Evolutionary conservation across 2,329 filamentous ascomycete genomes (phyloP).

Genomic region (Penicillium sclerotiorum): DNA sequence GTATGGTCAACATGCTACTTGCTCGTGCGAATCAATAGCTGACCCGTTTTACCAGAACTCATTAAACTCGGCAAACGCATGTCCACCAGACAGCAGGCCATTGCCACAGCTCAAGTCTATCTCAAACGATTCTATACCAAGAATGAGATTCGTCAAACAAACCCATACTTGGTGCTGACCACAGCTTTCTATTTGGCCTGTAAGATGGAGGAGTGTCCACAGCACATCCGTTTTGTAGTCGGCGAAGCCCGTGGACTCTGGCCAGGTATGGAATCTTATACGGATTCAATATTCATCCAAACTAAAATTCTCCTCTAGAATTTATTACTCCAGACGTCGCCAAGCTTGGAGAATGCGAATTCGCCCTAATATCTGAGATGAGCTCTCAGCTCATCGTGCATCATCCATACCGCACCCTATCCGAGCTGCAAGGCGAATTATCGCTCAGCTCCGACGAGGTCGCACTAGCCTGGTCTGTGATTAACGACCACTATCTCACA

Average conservation of each 20-base stretch:
- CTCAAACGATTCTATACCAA: conserved; percentile 90
- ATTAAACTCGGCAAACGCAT: conserved; percentile 82
- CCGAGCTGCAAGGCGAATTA: conserved; percentile 69
- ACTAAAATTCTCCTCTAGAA: conserved; percentile 47
- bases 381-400: conserved; percentile 86
- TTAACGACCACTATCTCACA: conserved; percentile 92
- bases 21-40: background rate
- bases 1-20: conserved; percentile 54
- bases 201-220: conserved; percentile 97
- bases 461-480: conserved; percentile 74
- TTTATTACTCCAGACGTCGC: conserved; percentile 75
- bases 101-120: conserved; percentile 94
- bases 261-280: conserved; percentile 58
- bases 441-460: conserved; percentile 76
- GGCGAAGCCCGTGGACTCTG: conserved; percentile 83
- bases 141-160: conserved; percentile 88
- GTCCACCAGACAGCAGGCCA: conserved; percentile 81
- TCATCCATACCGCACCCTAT: conserved; percentile 83
- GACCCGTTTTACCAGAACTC: conserved; percentile 61
- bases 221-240: conserved; percentile 90
- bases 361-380: conserved; percentile 88
- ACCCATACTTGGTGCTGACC: conserved; percentile 89
- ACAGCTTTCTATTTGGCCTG: conserved; percentile 93
- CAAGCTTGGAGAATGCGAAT: conserved; percentile 91
- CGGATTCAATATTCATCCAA: background rate